phyloP scores from a whole-genome alignment of 768 basidiomycete genomes.

The Mycena galericulata region DNA sequence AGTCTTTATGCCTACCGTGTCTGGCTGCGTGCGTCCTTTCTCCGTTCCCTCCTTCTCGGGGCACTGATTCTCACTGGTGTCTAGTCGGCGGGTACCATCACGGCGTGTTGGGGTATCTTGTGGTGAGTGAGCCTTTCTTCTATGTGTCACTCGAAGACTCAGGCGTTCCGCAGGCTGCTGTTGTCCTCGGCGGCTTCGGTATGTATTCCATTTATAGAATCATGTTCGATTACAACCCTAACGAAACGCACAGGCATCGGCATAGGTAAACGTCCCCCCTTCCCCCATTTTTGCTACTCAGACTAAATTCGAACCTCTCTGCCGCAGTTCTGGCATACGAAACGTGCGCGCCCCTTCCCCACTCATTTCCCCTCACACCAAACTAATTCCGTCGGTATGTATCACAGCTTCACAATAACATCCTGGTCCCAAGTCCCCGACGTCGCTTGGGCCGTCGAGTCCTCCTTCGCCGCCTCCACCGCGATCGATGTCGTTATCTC shows the following conservation, averaged over 20 bases:
- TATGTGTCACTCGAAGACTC: neutral
- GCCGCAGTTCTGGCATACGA: slow-evolving; percentile 49
- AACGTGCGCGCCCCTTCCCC: slow-evolving; percentile 46
- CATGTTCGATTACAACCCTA: too few species aligned
- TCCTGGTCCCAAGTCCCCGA: slow-evolving; percentile 45
- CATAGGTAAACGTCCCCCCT: slow-evolving; percentile 39
- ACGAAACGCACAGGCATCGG: slow-evolving; percentile 44
- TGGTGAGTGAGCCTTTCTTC: slow-evolving; percentile 39
- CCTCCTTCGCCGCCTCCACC: slow-evolving; percentile 56
- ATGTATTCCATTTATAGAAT: too few species aligned
- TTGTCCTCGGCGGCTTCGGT: slow-evolving; percentile 55
- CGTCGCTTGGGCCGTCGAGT: slow-evolving; percentile 55
- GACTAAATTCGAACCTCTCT: neutral
- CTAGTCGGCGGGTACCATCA: slow-evolving; percentile 53
- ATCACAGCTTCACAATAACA: slow-evolving; percentile 44
- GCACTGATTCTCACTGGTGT: neutral
- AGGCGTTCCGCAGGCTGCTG: slow-evolving; percentile 39
- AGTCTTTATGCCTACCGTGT: slow-evolving; percentile 60
- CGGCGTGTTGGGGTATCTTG: slow-evolving; percentile 50
- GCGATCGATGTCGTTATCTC: slow-evolving; percentile 58
- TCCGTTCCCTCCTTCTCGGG: neutral
- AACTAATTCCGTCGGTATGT: slow-evolving; percentile 37
- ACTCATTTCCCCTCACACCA: neutral
- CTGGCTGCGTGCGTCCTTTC: slow-evolving; percentile 56
- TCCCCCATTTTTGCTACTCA: neutral